Evolutionary conservation across 2,329 filamentous ascomycete genomes (phyloP), one percentile per base, ranked within the genome.

Genomic region (Colletotrichum brevisporum): DNA sequence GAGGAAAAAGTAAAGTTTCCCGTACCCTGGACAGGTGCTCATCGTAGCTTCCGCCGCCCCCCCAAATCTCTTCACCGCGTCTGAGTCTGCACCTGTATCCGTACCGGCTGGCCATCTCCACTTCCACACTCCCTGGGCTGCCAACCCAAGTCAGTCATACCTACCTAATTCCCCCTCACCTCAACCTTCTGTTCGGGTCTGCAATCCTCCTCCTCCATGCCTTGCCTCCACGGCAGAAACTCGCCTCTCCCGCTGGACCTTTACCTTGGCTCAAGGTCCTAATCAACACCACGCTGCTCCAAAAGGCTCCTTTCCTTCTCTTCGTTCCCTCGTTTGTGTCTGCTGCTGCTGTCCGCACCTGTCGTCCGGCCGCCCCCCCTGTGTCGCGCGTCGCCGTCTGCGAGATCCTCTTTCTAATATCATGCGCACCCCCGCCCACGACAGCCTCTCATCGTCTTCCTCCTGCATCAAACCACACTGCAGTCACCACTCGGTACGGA

Each of bases 391-490:
- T 66, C 54, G 55, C 54, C 61, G 59, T 31, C 66, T 24, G 50
- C 66, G 52, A 43, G 50, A 51, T 53, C 56, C 52, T 54, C 54
- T 47, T 68, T 50, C 41, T n/a, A n/a, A 12, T 69, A 67, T 47
- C 56, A 66, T 67, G 67, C 67, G 50, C 62, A 55, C 6, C 55
- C 67, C 67, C 54, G 62, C 62, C 62, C 21, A 51, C 55, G 43
- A 65, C 50, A 65, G 55, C 60, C 36, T 67, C 57, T 59, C 47
- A 31, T 58, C 31, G 47, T 68, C 62, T 58, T 59, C 47, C 21
- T 58, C 31, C 60, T 68, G 43, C 66, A 66, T 54, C 13, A 59
- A 43, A 59, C 58, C 54, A 24, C 4, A 24, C 21, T 24, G 21
- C 21, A 69, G 66, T 69, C 66, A 65, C 54, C 65, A 69, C 52